phyloP scores from a whole-genome alignment of 768 basidiomycete genomes.

The Hortiboletus flavorubellus region DNA sequence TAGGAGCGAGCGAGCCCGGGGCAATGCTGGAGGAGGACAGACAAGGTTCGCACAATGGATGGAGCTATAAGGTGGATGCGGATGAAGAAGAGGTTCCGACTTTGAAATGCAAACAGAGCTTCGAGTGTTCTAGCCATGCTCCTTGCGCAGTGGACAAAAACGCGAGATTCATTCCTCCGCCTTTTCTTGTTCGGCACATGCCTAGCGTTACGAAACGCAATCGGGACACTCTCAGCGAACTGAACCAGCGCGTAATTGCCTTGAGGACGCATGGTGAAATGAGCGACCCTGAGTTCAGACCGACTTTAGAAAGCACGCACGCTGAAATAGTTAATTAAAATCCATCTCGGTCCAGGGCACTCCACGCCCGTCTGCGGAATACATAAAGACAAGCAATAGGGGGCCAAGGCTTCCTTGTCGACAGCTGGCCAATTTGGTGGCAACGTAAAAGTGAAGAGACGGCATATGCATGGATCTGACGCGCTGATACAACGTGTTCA shows the following conservation, averaged over 20 bases:
- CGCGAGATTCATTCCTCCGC: constrained; percentile 37
- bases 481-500: constrained; percentile 35
- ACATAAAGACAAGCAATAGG: constrained; percentile 35
- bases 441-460: constrained; percentile 34
- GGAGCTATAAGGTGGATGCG: constrained; percentile 30
- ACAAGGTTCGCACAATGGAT: constrained; percentile 13
- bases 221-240: constrained; percentile 36
- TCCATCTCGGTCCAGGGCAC: constrained; percentile 31
- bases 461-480: constrained; percentile 31
- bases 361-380: constrained; percentile 36
- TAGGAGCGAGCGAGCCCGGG: constrained; percentile 20
- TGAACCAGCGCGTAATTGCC: constrained; percentile 37
- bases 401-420: constrained; percentile 27
- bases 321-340: constrained; percentile 33
- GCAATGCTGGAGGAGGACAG: constrained; percentile 20
- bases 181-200: constrained; percentile 31
- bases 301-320: constrained; percentile 21
- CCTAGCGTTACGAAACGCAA: constrained; percentile 30
- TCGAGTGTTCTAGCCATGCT: constrained; percentile 36
- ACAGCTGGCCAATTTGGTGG: constrained; percentile 19
- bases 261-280: constrained; percentile 31
- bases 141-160: constrained; percentile 31
- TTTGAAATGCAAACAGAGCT: constrained; percentile 35
- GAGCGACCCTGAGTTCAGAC: constrained; percentile 27
- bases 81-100: constrained; percentile 25